Conservation (phyloP, 495 filamentous ascomycete species). For the Bacidia gigantensis region DNA sequence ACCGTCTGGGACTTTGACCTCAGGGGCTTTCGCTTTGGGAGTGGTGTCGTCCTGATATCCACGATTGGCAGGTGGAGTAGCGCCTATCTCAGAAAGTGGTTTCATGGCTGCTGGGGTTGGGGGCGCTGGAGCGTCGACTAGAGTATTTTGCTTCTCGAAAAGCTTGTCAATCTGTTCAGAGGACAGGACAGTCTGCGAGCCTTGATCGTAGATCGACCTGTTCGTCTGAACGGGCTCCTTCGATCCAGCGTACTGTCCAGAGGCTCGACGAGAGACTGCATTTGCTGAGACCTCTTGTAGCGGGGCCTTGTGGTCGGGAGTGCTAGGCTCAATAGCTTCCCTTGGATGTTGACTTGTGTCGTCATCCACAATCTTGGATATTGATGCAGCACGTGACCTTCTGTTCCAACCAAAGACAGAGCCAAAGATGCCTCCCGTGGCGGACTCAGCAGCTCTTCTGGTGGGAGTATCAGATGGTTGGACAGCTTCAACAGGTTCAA, state of each 20-base stretch:
- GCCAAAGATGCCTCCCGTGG: constrained; percentile 26
- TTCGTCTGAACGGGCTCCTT: constrained; percentile 18
- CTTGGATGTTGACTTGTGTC: constrained; percentile 32
- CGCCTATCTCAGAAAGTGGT: constrained; percentile 19
- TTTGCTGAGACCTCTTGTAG: constrained; percentile 34
- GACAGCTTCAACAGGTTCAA: neutral
- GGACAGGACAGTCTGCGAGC: constrained; percentile 61
- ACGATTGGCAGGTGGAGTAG: constrained; percentile 7
- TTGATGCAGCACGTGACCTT: constrained; percentile 18
- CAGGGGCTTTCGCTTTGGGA: constrained; percentile 11
- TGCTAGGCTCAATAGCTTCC: constrained; percentile 27
- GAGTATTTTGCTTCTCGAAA: constrained; percentile 32
- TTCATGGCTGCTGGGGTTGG: constrained; percentile 22
- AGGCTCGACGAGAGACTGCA: constrained; percentile 14
- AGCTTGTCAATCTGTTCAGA: constrained; percentile 57
- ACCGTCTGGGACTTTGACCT: constrained; percentile 14
- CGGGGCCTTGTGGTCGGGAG: constrained; percentile 29
- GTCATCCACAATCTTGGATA: constrained; percentile 41
- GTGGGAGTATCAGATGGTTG: constrained; percentile 1
- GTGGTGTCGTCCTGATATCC: constrained; percentile 7
- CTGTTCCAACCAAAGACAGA: constrained; percentile 31
- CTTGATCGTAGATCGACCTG: constrained; percentile 43
- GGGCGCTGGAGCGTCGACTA: constrained; percentile 26
- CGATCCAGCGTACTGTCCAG: constrained; percentile 6
- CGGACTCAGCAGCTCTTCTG: neutral